phyloP scores from a whole-genome alignment of 331 rosid species.

The Rosa hybrid region DNA sequence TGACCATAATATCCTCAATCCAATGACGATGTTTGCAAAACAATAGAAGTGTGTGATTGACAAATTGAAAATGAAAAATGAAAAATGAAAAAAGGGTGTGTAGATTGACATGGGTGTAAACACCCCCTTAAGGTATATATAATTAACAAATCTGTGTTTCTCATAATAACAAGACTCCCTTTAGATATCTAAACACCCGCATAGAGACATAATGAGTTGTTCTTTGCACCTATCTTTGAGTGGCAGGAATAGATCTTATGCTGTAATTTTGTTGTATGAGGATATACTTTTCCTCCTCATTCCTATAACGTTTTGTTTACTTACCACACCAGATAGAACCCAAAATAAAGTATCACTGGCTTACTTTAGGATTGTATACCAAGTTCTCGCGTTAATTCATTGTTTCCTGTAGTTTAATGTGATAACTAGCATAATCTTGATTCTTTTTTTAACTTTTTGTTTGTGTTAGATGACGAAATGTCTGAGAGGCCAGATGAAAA shows the following conservation, averaged over 20 bases:
- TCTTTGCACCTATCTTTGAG: not conserved
- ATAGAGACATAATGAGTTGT: not conserved
- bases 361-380: not conserved
- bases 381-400: not conserved
- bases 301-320: not conserved
- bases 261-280: not conserved
- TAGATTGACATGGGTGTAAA: no score
- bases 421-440: not conserved
- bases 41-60: not conserved
- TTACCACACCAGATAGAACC: not conserved
- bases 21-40: not conserved
- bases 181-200: not conserved
- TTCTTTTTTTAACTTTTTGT: slow-evolving; percentile 11
- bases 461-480: slow-evolving; percentile 39
- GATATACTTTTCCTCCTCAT: not conserved
- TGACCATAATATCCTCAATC: no score
- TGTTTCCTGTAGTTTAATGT: slow-evolving; percentile 11
- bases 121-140: not conserved
- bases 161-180: not conserved
- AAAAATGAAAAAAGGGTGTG: not conserved
- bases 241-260: not conserved
- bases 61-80: no score
- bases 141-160: not conserved
- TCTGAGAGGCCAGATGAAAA: slow-evolving; percentile 28
- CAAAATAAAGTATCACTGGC: not conserved